Evolutionary conservation across 495 filamentous ascomycete genomes (phyloP), one percentile per base, ranked within the genome.

Genomic region (Aspergillus sparsus): DNA sequence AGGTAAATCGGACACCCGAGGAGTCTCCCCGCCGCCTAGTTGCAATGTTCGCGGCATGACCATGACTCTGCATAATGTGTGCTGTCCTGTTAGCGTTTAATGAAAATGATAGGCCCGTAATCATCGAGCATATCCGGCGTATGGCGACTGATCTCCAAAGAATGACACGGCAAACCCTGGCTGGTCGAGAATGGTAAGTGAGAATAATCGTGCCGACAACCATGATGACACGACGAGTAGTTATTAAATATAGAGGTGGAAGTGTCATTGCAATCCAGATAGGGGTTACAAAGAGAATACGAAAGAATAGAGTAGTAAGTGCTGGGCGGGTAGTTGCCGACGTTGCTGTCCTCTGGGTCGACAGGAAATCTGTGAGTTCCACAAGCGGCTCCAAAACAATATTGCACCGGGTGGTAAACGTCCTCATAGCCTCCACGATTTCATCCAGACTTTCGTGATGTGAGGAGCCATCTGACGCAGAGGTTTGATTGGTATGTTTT

Each of bases 261-360:
- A 97, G 79, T 0, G 92, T 92, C 31, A 97, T 72, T 4, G 82
- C 65, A 49, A 95, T 83, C 94, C 94, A 99, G 42, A 95, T 67
- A 0, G 94, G 94, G 0, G 91, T 93, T 53, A 95, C 81, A 11
- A 94, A 80, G 3, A 97, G 74, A 39, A 97, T 96, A 11, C 94
- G 88, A 44, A 97, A 83, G 66, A 98, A 92, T 3, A 99, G 77
- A 0, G 88, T 87, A 1, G 89, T 97, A 36, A 99, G 83, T 2
- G 93, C 91, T n/a, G 95, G 94, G 58, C 87, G 78, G 0, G 94
- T 97, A 0, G 92, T 97, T 1, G 93, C 92, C 11, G 89, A 93
- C 12, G 94, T 97, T 0, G 95, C 88, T 0, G 90, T 96, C 44
- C 88, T 82, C 62, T 97, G 91, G 0, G 92, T 97, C 18, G 91